These are phyloP conservation scores for Penicillium verrucosum DNA, from an alignment of 2,329 filamentous ascomycete genomes.

Conservation along the genomic window DNA sequence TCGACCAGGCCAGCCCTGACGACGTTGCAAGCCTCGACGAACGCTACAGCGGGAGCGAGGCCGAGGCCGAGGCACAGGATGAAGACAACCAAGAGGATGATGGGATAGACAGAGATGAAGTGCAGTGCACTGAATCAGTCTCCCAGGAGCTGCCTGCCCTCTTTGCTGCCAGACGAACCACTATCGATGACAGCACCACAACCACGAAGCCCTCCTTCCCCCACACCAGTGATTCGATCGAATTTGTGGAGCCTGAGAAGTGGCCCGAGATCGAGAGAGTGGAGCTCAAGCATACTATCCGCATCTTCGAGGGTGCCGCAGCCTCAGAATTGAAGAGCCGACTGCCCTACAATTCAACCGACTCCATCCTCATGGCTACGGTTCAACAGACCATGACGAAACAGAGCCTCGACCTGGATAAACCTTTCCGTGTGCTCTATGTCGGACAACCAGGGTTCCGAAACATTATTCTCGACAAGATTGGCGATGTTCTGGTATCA, in stretches of 20 bases:
- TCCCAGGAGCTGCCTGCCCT: conserved; percentile 31
- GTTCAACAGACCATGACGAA: conserved; percentile 46
- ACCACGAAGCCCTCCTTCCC: conserved; percentile 35
- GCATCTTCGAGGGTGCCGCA: conserved; percentile 33
- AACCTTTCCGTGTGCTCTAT: conserved; percentile 46
- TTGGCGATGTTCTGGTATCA: conserved; percentile 47
- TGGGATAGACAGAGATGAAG: conserved; percentile 21
- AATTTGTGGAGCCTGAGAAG: conserved; percentile 42
- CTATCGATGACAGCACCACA: conserved; percentile 36
- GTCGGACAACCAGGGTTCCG: conserved; percentile 40
- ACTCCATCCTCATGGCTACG: conserved; percentile 38
- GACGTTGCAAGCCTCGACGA: conserved; percentile 46
- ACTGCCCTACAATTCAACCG: conserved; percentile 26
- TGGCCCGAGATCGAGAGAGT: conserved; percentile 41
- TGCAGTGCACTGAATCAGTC: conserved; percentile 28
- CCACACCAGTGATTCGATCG: conserved; percentile 37
- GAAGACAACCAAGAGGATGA: conserved; percentile 29
- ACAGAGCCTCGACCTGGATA: conserved; percentile 38
- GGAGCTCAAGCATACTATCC: conserved; percentile 44
- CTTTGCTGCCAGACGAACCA: conserved; percentile 27
- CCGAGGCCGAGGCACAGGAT: conserved; percentile 33
- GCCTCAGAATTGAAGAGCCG: conserved; percentile 28
- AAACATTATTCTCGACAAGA: conserved; percentile 45
- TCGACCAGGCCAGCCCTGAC: conserved; percentile 42
- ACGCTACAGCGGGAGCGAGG: conserved; percentile 38